A percentile compares a stretch with the other conserved stretches of the same genome.
phyloP scores from a whole-genome alignment of 495 filamentous ascomycete species.

The Penicillium lagena region DNA sequence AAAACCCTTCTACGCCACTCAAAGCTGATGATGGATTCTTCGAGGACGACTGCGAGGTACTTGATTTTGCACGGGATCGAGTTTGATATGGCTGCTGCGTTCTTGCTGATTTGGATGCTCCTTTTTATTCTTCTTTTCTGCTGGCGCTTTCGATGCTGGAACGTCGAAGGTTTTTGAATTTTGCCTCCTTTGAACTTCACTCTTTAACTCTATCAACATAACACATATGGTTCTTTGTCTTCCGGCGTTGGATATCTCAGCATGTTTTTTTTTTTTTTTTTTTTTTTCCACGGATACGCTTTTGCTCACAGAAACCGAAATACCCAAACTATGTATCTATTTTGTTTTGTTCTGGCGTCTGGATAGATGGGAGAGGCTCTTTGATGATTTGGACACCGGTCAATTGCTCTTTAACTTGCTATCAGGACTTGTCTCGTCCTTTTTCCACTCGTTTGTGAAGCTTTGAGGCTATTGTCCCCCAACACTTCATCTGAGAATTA shows the following conservation, averaged over 20 bases:
- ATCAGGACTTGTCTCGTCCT: not conserved
- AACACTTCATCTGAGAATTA: too few species aligned
- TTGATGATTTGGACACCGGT: not conserved
- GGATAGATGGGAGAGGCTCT: constrained; percentile 5
- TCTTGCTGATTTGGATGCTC: not conserved
- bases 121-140: constrained; percentile 5
- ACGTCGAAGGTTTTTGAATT: constrained; percentile 5
- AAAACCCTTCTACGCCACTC: constrained; percentile 21
- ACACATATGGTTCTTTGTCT: not conserved
- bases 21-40: constrained; percentile 79
- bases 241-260: not conserved
- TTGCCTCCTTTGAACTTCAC: not conserved
- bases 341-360: constrained; percentile 2
- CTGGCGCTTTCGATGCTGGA: constrained; percentile 16
- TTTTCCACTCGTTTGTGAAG: not conserved
- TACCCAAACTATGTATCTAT: constrained; percentile 10
- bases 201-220: not conserved
- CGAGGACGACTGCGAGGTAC: constrained; percentile 87
- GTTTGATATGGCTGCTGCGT: constrained; percentile 43
- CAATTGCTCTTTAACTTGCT: not conserved
- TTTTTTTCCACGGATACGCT: constrained; percentile 1
- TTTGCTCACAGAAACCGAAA: constrained; percentile 19
- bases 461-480: too few species aligned
- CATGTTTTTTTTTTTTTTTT: constrained; percentile 2
- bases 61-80: constrained; percentile 84